Conservation (phyloP, 495 filamentous ascomycete species). For the Hypoxylon cercidicola region DNA sequence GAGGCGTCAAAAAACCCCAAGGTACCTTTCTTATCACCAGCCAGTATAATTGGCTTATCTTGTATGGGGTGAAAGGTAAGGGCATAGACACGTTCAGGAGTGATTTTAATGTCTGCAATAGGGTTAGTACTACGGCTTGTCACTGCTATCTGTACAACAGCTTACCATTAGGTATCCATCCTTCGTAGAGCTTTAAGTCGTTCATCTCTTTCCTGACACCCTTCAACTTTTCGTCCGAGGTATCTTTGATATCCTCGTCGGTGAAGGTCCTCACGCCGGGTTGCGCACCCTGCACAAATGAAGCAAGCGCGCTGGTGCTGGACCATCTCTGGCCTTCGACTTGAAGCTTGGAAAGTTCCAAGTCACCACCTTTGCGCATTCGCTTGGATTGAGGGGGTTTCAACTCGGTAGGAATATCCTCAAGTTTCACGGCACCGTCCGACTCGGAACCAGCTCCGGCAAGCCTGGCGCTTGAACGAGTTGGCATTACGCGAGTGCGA, state of each 20-base stretch:
- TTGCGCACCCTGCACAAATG: slow-evolving; percentile 71
- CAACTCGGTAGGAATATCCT: slow-evolving; percentile 43
- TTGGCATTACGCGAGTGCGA: slow-evolving; percentile 50
- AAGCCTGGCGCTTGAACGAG: slow-evolving; percentile 63
- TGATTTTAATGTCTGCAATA: slow-evolving; percentile 84
- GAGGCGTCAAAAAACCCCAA: slow-evolving; percentile 94
- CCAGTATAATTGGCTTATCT: slow-evolving; percentile 91
- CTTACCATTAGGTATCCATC: slow-evolving; percentile 79
- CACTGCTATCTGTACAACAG: not conserved
- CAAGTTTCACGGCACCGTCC: slow-evolving; percentile 29
- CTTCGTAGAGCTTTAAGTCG: slow-evolving; percentile 80
- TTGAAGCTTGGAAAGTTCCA: slow-evolving; percentile 79
- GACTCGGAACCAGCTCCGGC: slow-evolving; percentile 57
- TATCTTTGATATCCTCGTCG: slow-evolving; percentile 80
- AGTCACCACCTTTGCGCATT: slow-evolving; percentile 58
- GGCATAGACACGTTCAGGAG: slow-evolving; percentile 87
- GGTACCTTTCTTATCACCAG: slow-evolving; percentile 93
- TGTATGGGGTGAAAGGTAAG: slow-evolving; percentile 89
- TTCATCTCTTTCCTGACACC: slow-evolving; percentile 83
- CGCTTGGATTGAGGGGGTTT: slow-evolving; percentile 53
- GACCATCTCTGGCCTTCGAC: slow-evolving; percentile 76
- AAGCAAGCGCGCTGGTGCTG: slow-evolving; percentile 43
- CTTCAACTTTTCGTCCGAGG: slow-evolving; percentile 79
- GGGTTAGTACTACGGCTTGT: slow-evolving; percentile 28
- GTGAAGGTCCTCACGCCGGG: slow-evolving; percentile 85